These are phyloP conservation scores for Kodamaea nitidulidarum DNA, from an alignment of 805 yeast species.

Conservation along the genomic window DNA sequence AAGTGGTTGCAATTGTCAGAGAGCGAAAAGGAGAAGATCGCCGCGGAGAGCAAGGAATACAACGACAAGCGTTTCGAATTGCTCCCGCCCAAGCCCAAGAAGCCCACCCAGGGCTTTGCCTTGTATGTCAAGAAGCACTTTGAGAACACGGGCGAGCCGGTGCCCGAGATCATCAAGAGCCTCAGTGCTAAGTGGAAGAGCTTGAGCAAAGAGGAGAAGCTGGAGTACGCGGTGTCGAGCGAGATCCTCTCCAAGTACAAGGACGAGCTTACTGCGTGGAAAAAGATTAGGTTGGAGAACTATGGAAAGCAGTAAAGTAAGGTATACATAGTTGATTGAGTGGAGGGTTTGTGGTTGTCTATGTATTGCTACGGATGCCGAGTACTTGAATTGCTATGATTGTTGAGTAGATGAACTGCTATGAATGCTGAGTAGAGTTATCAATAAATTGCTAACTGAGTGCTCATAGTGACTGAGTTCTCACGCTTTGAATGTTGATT, in stretches of 20 bases:
- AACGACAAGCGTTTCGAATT: constrained; percentile 23
- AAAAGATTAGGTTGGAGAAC: constrained; percentile 22
- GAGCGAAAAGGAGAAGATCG: constrained; percentile 25
- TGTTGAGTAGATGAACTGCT: too few relatives aligned
- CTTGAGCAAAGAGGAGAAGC: constrained; percentile 28
- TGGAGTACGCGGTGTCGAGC: constrained; percentile 18
- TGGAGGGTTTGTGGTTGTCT: too few relatives aligned
- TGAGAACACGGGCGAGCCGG: constrained; percentile 18
- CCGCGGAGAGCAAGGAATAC: constrained; percentile 23
- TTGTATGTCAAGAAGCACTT: constrained; percentile 26
- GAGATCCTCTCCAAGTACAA: constrained; percentile 18
- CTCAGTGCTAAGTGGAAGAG: constrained; percentile 28
- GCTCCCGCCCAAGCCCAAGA: constrained; percentile 32
- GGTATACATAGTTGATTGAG: too few relatives aligned
- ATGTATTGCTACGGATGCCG: too few relatives aligned
- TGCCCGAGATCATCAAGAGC: constrained; percentile 24
- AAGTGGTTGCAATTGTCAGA: constrained; percentile 26
- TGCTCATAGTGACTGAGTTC: too few relatives aligned
- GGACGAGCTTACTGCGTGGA: constrained; percentile 28
- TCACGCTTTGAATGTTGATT: too few relatives aligned
- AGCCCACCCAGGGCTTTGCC: constrained; percentile 30
- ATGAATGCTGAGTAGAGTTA: too few relatives aligned
- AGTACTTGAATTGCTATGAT: too few relatives aligned
- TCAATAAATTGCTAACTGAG: too few relatives aligned
- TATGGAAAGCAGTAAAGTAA: constrained; percentile 11